phyloP scores from a whole-genome alignment of 345 rosid genomes.

The Salix dunnii region DNA sequence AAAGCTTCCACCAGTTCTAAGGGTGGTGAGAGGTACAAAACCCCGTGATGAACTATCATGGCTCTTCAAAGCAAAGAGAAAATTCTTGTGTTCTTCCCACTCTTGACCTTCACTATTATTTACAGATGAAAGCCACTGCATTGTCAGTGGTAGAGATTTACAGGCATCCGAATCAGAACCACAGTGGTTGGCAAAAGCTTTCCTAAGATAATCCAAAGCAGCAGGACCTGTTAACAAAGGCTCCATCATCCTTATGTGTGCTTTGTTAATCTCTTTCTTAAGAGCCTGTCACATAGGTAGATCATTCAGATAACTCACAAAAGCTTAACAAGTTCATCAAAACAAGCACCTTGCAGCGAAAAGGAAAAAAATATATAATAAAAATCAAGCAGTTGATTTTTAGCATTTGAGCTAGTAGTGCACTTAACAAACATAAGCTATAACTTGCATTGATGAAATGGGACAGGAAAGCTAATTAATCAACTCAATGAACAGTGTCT shows the following conservation, averaged over 20 bases:
- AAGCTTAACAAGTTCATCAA: not conserved
- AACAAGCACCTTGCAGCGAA: too few species aligned
- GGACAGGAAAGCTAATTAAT: not conserved
- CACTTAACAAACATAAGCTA: not conserved
- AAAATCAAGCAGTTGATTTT: not conserved
- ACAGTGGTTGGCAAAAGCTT: constrained; percentile 55
- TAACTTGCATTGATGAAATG: too few species aligned
- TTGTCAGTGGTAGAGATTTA: constrained; percentile 49
- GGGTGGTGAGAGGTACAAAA: constrained; percentile 44
- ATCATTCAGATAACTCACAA: not conserved
- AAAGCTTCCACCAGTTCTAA: constrained; percentile 78
- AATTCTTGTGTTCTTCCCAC: constrained; percentile 68
- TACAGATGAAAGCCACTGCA: constrained; percentile 61
- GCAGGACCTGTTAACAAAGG: constrained; percentile 79
- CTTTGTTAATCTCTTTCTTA: constrained; percentile 66
- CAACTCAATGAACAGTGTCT: not conserved
- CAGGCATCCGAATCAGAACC: constrained; percentile 53
- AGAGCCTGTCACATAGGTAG: constrained; percentile 43
- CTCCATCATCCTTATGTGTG: constrained; percentile 70
- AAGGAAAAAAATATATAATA: too few species aligned
- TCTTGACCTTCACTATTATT: constrained; percentile 49
- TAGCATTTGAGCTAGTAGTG: not conserved
- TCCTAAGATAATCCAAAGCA: constrained; percentile 61
- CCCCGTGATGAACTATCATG: constrained; percentile 44
- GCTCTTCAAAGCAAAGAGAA: constrained; percentile 40